Conservation (phyloP, 78 protist genomes). For the Speleostelium caveatum region DNA sequence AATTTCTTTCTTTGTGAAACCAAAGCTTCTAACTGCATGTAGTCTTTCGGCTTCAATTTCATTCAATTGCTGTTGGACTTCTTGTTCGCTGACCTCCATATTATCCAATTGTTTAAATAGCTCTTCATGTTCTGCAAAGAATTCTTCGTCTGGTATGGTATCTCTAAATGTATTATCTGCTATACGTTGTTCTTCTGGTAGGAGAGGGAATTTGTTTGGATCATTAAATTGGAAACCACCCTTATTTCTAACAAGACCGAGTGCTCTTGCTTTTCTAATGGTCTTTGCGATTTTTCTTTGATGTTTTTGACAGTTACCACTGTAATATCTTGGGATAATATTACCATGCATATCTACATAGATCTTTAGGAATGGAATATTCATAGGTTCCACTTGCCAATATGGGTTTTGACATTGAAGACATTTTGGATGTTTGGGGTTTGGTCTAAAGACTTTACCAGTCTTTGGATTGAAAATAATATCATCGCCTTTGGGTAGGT, state of each 20-base stretch:
- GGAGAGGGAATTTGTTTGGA: conserved; percentile 40
- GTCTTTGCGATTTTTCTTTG: conserved; percentile 54
- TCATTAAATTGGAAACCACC: conserved; percentile 42
- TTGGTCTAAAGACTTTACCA: conserved; percentile 38
- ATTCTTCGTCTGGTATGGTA: no score
- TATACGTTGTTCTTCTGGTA: conserved; percentile 11
- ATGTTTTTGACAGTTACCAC: conserved; percentile 75
- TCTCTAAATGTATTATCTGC: no score
- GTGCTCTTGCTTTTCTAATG: conserved; percentile 43
- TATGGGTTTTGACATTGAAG: conserved; percentile 45
- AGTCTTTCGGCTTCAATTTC: no score
- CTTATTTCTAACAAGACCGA: conserved; percentile 27
- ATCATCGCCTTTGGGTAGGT: no score
- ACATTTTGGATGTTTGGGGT: conserved; percentile 57
- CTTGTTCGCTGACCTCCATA: no score
- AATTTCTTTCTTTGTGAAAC: no score
- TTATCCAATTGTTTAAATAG: no score
- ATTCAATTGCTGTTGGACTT: no score
- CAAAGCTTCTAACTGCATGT: no score
- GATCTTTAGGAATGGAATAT: conserved; percentile 28
- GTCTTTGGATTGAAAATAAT: conserved; percentile 11
- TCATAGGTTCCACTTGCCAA: conserved; percentile 63
- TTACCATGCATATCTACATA: conserved; percentile 36
- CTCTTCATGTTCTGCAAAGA: no score
- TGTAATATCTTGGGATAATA: conserved; percentile 48